Evolutionary conservation across 768 basidiomycete genomes (phyloP).

Genomic region (Brasilioporus rufonigricans): DNA sequence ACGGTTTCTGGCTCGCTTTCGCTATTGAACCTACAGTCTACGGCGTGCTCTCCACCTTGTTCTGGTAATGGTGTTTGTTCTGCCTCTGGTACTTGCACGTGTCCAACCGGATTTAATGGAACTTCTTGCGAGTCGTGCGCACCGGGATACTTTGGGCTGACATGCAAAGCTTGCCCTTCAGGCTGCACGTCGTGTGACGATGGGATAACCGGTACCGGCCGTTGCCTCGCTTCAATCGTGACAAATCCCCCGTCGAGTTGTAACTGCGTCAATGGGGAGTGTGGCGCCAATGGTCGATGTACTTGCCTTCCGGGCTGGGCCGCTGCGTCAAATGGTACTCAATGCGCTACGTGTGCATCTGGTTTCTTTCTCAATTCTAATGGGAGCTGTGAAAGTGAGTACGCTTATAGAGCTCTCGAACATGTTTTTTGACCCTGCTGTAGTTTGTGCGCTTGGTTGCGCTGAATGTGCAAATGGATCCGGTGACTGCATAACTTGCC

Average conservation of each 20-base stretch:
- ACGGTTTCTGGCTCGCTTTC: slow-evolving; percentile 48
- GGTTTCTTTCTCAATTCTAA: slow-evolving; percentile 73
- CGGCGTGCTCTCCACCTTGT: slow-evolving; percentile 73
- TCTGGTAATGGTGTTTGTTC: slow-evolving; percentile 72
- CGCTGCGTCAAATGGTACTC: slow-evolving; percentile 65
- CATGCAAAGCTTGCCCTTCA: slow-evolving; percentile 66
- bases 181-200: slow-evolving; percentile 74
- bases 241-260: slow-evolving; percentile 61
- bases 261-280: slow-evolving; percentile 81
- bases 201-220: slow-evolving; percentile 74
- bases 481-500: slow-evolving; percentile 73
- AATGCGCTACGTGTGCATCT: slow-evolving; percentile 68
- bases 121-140: slow-evolving; percentile 78
- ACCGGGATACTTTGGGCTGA: slow-evolving; percentile 70
- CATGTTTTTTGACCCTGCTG: not conserved
- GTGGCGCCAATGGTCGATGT: slow-evolving; percentile 66
- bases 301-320: slow-evolving; percentile 78
- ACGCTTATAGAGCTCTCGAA: not conserved
- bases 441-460: slow-evolving; percentile 77
- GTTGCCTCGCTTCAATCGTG: slow-evolving; percentile 55
- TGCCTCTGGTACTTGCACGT: slow-evolving; percentile 65
- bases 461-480: slow-evolving; percentile 61
- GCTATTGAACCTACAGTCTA: slow-evolving; percentile 69
- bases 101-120: slow-evolving; percentile 73
- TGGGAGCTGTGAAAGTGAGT: slow-evolving; percentile 71